These are phyloP conservation scores for Pisolithus thermaeus DNA, from an alignment of 1,284 basidiomycete species.

Conservation along the genomic window DNA sequence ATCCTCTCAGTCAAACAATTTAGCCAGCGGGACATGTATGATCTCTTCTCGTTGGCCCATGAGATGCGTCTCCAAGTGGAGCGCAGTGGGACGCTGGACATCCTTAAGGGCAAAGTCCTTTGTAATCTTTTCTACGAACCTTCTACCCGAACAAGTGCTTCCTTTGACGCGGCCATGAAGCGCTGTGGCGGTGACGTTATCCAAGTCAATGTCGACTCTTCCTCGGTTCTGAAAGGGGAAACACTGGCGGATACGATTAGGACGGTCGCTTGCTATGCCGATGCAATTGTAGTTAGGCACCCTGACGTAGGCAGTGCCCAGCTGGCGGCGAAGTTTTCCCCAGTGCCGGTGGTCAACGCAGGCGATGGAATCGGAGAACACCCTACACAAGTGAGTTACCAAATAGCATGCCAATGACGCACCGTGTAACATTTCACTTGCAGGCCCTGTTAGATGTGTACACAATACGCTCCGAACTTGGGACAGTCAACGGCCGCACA, in stretches of 20 bases:
- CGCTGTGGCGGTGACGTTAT: slow-evolving; percentile 95
- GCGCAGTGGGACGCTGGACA: slow-evolving; percentile 83
- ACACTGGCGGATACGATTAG: slow-evolving; percentile 91
- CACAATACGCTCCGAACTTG: slow-evolving; percentile 96
- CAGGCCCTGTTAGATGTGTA: slow-evolving; percentile 92
- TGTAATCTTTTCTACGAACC: slow-evolving; percentile 99
- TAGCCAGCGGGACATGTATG: slow-evolving; percentile 84
- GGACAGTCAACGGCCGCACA: slow-evolving; percentile 94
- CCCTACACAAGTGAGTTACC: slow-evolving; percentile 75
- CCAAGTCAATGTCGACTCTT: slow-evolving; percentile 73
- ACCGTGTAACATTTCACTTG: slow-evolving; percentile 3
- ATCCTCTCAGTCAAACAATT: slow-evolving; percentile 96
- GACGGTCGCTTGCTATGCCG: slow-evolving; percentile 93
- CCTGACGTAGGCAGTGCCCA: slow-evolving; percentile 91
- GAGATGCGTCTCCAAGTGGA: slow-evolving; percentile 98
- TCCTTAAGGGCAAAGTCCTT: slow-evolving; percentile 87
- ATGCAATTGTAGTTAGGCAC: slow-evolving; percentile 93
- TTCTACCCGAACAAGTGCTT: slow-evolving; percentile 91
- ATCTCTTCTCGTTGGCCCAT: slow-evolving; percentile 91
- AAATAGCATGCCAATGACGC: background rate
- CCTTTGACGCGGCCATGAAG: slow-evolving; percentile 99
- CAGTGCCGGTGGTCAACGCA: slow-evolving; percentile 94
- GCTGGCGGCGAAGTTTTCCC: slow-evolving; percentile 88
- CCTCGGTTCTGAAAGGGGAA: slow-evolving; percentile 94
- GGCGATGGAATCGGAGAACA: slow-evolving; percentile 98